Conservation (phyloP, 768 basidiomycete genomes). For the Tulasnella sp. region DNA sequence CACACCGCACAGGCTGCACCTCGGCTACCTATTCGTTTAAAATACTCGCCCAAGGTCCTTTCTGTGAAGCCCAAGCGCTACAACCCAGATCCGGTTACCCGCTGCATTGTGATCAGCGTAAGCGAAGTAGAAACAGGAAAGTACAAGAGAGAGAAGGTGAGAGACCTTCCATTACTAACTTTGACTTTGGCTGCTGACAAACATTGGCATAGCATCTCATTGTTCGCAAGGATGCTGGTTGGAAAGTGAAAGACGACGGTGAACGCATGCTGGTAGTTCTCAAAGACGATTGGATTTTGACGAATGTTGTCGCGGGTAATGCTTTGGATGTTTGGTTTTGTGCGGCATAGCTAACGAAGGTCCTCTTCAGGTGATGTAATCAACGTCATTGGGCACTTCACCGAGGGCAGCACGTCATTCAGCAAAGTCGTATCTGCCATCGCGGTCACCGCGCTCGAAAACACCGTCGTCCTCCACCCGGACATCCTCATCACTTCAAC, state of each 20-base stretch:
- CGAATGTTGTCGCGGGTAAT: slow-evolving; percentile 63
- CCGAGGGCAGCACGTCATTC: slow-evolving; percentile 40
- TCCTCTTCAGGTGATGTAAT: slow-evolving; percentile 67
- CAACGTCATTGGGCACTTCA: slow-evolving; percentile 67
- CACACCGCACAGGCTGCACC: not conserved
- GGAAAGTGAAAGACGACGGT: slow-evolving; percentile 30
- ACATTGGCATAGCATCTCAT: slow-evolving; percentile 24
- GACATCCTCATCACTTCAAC: slow-evolving; percentile 92
- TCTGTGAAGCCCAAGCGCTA: not conserved
- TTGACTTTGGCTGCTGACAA: not conserved
- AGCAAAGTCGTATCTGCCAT: slow-evolving; percentile 53
- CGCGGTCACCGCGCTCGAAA: slow-evolving; percentile 61
- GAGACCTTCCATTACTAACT: not conserved
- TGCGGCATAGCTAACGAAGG: not conserved
- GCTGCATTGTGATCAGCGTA: slow-evolving; percentile 24
- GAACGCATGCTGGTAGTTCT: slow-evolving; percentile 58
- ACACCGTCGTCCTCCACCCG: slow-evolving; percentile 85
- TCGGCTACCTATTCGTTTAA: slow-evolving; percentile 1
- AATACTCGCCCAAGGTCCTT: not conserved
- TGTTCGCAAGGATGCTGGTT: slow-evolving; percentile 7
- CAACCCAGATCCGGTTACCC: slow-evolving; percentile 15
- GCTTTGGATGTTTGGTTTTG: slow-evolving; percentile 34
- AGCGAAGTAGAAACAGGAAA: not conserved
- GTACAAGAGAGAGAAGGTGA: slow-evolving; percentile 29
- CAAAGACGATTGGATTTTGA: slow-evolving; percentile 75